Evolutionary conservation across 2,329 filamentous ascomycete genomes (phyloP).

Genomic region (Gyromitra esculenta): DNA sequence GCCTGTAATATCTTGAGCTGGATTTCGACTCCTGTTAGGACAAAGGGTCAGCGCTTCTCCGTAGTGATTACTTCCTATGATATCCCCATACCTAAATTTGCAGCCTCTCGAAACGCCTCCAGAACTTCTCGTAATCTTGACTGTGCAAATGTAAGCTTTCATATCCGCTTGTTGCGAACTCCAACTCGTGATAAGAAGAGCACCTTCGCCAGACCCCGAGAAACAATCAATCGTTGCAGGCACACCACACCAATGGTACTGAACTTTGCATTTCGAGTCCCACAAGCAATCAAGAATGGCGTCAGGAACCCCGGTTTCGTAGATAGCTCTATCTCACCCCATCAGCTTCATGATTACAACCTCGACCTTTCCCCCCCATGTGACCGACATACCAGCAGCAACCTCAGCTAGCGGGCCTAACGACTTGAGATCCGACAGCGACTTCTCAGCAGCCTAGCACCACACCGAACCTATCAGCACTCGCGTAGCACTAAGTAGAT

Average conservation of each 20-base stretch:
- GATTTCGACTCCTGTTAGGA: slow-evolving; percentile 74
- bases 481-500: slow-evolving; percentile 16
- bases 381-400: slow-evolving; percentile 69
- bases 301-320: slow-evolving; percentile 85
- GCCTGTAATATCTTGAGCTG: slow-evolving; percentile 96
- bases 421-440: slow-evolving; percentile 84
- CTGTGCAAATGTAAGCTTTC: slow-evolving; percentile 59
- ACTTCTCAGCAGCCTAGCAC: slow-evolving; percentile 85
- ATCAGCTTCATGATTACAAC: slow-evolving; percentile 51
- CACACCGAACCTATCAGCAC: slow-evolving; percentile 52
- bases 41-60: slow-evolving; percentile 20
- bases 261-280: slow-evolving; percentile 88
- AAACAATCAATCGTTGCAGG: slow-evolving; percentile 86
- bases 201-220: slow-evolving; percentile 74
- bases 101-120: slow-evolving; percentile 85
- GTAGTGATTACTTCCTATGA: not conserved
- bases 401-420: slow-evolving; percentile 79
- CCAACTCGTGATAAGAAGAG: not conserved
- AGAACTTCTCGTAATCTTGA: slow-evolving; percentile 85
- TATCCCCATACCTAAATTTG: slow-evolving; percentile 68
- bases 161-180: not conserved
- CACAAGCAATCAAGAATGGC: slow-evolving; percentile 92
- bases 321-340: slow-evolving; percentile 74
- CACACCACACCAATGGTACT: slow-evolving; percentile 87
- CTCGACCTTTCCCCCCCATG: slow-evolving; percentile 6